These are phyloP conservation scores for Tympanopsis confertula DNA, from an alignment of 2,329 filamentous ascomycete species.

Conservation along the genomic window DNA sequence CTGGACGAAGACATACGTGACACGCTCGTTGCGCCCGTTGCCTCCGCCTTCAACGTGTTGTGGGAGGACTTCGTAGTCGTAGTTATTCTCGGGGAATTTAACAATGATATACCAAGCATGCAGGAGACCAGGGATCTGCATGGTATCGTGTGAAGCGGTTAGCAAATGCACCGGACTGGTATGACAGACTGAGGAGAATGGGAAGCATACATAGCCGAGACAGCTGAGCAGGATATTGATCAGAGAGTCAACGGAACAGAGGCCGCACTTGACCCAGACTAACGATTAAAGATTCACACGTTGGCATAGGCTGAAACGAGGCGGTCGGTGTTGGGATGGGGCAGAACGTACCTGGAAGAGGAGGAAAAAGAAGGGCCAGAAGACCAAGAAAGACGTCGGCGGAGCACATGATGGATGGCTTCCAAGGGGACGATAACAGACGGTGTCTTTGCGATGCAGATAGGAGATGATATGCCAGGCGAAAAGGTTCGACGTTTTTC, in stretches of 20 bases:
- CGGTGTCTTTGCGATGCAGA: no score
- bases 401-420: conserved; percentile 36
- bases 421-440: no score
- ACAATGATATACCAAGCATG: conserved; percentile 98
- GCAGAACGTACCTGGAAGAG: conserved; percentile 43
- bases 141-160: conserved; percentile 17
- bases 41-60: conserved; percentile 40
- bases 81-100: conserved; percentile 66
- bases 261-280: conserved; percentile 94
- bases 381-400: conserved; percentile 52
- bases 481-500: no score
- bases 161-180: conserved; percentile 8
- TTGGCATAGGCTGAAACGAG: conserved; percentile 1
- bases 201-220: conserved; percentile 47
- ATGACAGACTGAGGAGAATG: not conserved
- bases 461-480: no score
- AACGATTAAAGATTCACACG: conserved; percentile 5
- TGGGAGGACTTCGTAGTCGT: conserved; percentile 56
- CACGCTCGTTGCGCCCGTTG: no score
- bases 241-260: conserved; percentile 83
- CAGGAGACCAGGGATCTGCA: conserved; percentile 68
- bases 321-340: conserved; percentile 1
- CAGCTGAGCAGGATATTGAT: conserved; percentile 89
- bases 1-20: conserved; percentile 71
- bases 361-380: conserved; percentile 54